Percentiles rank a stretch among this genome's conserved stretches.
phyloP scores from a whole-genome alignment of 306 rosid species.

The Citrullus colocynthis region DNA sequence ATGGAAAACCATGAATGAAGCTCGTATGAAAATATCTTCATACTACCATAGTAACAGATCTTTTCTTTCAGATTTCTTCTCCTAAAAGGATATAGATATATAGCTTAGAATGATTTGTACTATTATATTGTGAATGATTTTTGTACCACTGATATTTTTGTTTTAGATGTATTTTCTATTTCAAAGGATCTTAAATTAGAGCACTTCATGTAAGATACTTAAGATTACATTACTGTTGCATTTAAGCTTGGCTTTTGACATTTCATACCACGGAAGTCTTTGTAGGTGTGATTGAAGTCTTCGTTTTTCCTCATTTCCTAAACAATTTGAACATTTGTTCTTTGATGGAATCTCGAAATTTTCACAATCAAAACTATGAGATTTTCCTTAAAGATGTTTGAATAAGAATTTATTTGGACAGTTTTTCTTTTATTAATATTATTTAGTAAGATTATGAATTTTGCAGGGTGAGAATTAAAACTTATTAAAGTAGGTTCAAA shows the following conservation, averaged over 20 bases:
- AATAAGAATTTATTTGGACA: neutral
- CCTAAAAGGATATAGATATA: neutral
- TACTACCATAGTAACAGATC: neutral
- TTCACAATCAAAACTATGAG: neutral
- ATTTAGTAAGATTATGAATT: no score
- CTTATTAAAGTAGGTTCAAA: no score
- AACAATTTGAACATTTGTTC: neutral
- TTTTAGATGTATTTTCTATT: neutral
- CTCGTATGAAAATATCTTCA: neutral
- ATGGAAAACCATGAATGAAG: neutral
- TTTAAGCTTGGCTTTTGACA: neutral
- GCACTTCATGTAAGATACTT: neutral
- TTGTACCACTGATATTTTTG: neutral
- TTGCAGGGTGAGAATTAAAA: neutral
- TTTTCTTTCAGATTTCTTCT: neutral
- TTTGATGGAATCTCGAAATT: neutral
- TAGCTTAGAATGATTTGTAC: neutral
- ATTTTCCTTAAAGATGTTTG: neutral
- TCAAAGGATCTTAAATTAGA: neutral
- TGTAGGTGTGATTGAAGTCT: neutral
- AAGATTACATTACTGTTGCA: neutral
- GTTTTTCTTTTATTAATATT: no score
- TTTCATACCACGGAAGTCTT: neutral
- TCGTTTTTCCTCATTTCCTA: no score
- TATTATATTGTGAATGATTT: neutral